Evolutionary conservation across 2,329 filamentous ascomycete species (phyloP), one percentile per base, ranked within the genome.

Genomic region (Rhexocercosporidium sp.): DNA sequence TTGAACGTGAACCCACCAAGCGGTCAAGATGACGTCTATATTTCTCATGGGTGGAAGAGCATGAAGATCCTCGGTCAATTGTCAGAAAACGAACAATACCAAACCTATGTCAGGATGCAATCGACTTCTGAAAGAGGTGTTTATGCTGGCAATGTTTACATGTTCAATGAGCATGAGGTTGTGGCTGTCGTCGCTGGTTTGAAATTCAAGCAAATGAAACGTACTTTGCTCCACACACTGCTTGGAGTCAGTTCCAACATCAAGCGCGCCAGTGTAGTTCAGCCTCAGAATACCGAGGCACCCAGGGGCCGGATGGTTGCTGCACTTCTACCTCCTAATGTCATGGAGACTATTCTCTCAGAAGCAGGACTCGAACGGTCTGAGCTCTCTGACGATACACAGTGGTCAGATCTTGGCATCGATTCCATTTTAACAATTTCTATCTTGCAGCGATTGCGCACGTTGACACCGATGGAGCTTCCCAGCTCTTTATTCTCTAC

Each of bases 1-100:
- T 71, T 74, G 71, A 74, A 74, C 39, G 69, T 49, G 20, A 49
- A 49, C 22, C 46, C 46, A 49, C 46, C 46, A 49, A 49, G 46
- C 46, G 46, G 46, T 27, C 46, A 27, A 49, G 46, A 49, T 49
- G 46, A 49, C 46, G 46, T 49, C 46, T 49, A 49, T 49, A 49
- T 49, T 27, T 49, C 46, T 27, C 46, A 49, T 49, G 46, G 46
- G 22, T 49, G 46, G 46, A 49, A 49, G 46, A 49, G 46, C 22
- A 49, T 49, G 46, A 49, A 49, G 46, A 49, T 49, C 22, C 46
- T 49, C 27, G 46, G 46, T 9, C 46, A 49, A 16, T 27, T 49
- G 5, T 49, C 46, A 16, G 46, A 49, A 25, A 27, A 11, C 3
- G 46, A 49, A 49, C 46, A 49, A 27, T 49, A 49, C 22, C 46